A percentile compares a stretch with the other conserved stretches of the same genome.
phyloP scores from a whole-genome alignment of 2,329 filamentous ascomycete species.

The Trichophyton verrucosum region DNA sequence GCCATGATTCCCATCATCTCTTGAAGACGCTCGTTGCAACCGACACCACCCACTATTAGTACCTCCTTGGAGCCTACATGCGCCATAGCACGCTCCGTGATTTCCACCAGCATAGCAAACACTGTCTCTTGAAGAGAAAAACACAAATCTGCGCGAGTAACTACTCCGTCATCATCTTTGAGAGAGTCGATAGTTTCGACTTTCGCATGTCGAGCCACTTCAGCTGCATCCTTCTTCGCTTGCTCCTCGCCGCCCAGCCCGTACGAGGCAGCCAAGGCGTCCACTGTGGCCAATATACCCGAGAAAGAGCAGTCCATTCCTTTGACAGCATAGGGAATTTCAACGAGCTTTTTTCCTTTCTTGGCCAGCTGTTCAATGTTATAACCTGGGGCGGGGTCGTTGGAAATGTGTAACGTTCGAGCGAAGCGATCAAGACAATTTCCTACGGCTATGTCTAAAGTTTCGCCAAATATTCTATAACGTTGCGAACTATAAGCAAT shows the following conservation, averaged over 20 bases:
- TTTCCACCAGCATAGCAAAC: constrained; percentile 95
- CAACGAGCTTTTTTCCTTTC: constrained; percentile 58
- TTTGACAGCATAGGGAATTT: constrained; percentile 91
- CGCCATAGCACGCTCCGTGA: constrained; percentile 96
- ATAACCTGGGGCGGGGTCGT: constrained; percentile 92
- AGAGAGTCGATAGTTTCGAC: constrained; percentile 14
- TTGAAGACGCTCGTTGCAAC: constrained; percentile 86
- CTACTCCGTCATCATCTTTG: constrained; percentile 21
- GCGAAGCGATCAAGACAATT: constrained; percentile 97
- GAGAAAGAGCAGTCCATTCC: constrained; percentile 98
- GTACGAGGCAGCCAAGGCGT: constrained; percentile 55
- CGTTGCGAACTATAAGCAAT: constrained; percentile 90
- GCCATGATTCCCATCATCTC: constrained; percentile 99
- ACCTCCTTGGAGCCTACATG: constrained; percentile 88
- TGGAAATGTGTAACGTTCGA: constrained; percentile 76
- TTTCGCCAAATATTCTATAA: constrained; percentile 96
- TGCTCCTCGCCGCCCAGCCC: constrained; percentile 25
- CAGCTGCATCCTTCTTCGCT: constrained; percentile 40
- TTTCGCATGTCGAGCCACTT: constrained; percentile 2
- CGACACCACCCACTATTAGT: constrained; percentile 91
- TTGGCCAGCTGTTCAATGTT: constrained; percentile 94
- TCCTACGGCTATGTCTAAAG: constrained; percentile 91
- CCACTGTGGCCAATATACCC: constrained; percentile 74
- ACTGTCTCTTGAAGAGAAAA: constrained; percentile 93
- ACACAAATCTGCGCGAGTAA: constrained; percentile 72